Conservation (phyloP, 2,329 filamentous ascomycete genomes). For the Camillea tinctor region DNA sequence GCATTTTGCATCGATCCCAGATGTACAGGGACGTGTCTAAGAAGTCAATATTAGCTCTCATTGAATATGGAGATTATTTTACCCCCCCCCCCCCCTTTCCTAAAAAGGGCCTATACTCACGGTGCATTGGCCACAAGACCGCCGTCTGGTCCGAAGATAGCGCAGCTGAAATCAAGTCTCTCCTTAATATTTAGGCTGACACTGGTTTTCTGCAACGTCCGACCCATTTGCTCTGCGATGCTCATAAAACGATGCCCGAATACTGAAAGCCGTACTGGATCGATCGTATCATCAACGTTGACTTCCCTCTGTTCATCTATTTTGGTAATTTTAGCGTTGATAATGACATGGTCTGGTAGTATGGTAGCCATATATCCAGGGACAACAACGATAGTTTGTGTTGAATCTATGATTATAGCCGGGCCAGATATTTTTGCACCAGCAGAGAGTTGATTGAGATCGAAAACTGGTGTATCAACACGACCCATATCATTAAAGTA, state of each 20-base stretch:
- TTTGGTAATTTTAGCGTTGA: constrained; percentile 4
- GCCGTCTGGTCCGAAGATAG: constrained; percentile 70
- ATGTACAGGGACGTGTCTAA: constrained; percentile 61
- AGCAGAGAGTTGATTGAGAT: too few species aligned
- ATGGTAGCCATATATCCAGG: too few species aligned
- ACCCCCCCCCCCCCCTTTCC: too few species aligned
- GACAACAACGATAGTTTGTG: too few species aligned
- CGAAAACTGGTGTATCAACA: too few species aligned
- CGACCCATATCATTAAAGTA: too few species aligned
- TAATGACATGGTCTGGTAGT: too few species aligned
- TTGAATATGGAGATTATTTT: too few species aligned
- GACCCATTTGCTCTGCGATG: constrained; percentile 79
- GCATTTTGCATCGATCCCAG: constrained; percentile 75
- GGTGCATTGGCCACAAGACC: constrained; percentile 72
- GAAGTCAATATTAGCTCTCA: too few species aligned
- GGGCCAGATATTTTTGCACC: too few species aligned
- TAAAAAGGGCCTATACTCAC: too few species aligned
- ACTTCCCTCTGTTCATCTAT: constrained; percentile 43
- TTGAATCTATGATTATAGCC: too few species aligned
- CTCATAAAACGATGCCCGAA: constrained; percentile 82
- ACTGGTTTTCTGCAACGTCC: constrained; percentile 74
- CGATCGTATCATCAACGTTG: constrained; percentile 67
- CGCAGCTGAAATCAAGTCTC: constrained; percentile 76
- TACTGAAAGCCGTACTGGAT: constrained; percentile 74
- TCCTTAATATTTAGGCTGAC: constrained; percentile 79